Percentiles rank a stretch among this genome's conserved stretches.
Evolutionary conservation across 2,329 filamentous ascomycete genomes (phyloP).

Genomic region (Neonectria neomacrospora): DNA sequence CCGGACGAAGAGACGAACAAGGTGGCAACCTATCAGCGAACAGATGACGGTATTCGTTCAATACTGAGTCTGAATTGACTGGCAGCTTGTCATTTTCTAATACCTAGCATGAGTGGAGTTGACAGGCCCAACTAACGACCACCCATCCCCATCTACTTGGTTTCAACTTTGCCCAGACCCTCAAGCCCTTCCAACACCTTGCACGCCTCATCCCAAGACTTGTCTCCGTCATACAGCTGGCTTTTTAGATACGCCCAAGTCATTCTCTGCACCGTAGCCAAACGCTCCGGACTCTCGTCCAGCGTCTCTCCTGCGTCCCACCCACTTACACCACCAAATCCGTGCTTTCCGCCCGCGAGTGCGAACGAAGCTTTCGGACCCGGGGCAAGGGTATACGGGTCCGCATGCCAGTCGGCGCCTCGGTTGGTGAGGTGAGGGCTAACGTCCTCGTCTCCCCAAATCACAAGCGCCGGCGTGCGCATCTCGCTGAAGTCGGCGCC

Average conservation of each 20-base stretch:
- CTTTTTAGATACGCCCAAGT: slow-evolving; percentile 41
- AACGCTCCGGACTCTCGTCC: slow-evolving; percentile 40
- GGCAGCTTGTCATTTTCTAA: not conserved
- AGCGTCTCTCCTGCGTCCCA: slow-evolving; percentile 43
- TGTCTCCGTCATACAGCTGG: slow-evolving; percentile 34
- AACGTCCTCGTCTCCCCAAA: slow-evolving; percentile 41
- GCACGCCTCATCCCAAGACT: slow-evolving; percentile 35
- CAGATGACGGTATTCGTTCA: not conserved
- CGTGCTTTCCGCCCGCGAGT: slow-evolving; percentile 40
- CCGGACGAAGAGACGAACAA: no score
- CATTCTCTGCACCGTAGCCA: slow-evolving; percentile 38
- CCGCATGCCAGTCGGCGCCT: slow-evolving; percentile 41
- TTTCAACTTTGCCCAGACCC: slow-evolving; percentile 35
- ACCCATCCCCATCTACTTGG: slow-evolving; percentile 1
- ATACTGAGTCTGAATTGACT: no score
- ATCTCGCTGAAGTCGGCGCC: slow-evolving; percentile 36
- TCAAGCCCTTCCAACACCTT: slow-evolving; percentile 27
- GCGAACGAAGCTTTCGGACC: slow-evolving; percentile 35
- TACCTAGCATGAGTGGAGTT: not conserved
- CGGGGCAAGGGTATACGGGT: slow-evolving; percentile 35
- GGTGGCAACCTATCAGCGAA: no score
- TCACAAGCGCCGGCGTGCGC: slow-evolving; percentile 33
- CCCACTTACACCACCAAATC: slow-evolving; percentile 41
- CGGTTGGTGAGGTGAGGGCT: slow-evolving; percentile 36
- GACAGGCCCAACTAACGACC: no score